phyloP scores from a whole-genome alignment of 2,329 filamentous ascomycete species.

The Diaporthe citrichinensis region DNA sequence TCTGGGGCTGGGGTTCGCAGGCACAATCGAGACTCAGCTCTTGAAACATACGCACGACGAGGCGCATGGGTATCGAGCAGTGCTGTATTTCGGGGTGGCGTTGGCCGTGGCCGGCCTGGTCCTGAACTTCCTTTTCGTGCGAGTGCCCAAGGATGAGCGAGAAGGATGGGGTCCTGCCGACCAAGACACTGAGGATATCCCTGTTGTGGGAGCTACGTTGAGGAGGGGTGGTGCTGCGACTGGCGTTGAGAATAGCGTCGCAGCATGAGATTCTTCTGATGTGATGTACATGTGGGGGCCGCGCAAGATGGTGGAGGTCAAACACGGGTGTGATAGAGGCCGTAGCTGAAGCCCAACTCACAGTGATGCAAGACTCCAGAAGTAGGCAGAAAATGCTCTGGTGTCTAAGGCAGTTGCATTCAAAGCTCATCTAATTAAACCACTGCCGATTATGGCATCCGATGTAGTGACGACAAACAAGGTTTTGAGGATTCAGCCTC shows the following conservation, averaged over 20 bases:
- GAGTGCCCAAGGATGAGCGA: conserved; percentile 57
- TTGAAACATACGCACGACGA: conserved; percentile 38
- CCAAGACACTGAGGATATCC: conserved; percentile 1
- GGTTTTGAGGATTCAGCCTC: no score
- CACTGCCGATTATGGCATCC: no score
- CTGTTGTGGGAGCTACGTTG: neutral
- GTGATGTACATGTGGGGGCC: no score
- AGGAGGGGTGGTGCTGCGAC: conserved; percentile 22
- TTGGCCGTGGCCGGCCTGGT: conserved; percentile 52
- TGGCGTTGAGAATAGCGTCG: conserved; percentile 20
- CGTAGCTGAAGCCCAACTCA: no score
- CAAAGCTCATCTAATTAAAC: no score
- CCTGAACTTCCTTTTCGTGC: conserved; percentile 55
- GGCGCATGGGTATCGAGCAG: conserved; percentile 54
- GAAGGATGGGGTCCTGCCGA: conserved; percentile 49
- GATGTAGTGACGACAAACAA: no score
- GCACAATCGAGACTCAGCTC: conserved; percentile 51
- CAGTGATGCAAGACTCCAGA: no score
- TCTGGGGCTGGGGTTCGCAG: conserved; percentile 51
- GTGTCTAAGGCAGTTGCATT: no score
- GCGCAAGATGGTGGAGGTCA: accelerated
- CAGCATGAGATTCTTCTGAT: neutral
- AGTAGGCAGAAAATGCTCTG: no score
- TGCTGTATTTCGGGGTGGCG: conserved; percentile 57
- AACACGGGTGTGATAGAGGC: neutral